Evolutionary conservation across 2,329 filamentous ascomycete species (phyloP).

Genomic region (Xenosphaeropsis pyriputrescens): DNA sequence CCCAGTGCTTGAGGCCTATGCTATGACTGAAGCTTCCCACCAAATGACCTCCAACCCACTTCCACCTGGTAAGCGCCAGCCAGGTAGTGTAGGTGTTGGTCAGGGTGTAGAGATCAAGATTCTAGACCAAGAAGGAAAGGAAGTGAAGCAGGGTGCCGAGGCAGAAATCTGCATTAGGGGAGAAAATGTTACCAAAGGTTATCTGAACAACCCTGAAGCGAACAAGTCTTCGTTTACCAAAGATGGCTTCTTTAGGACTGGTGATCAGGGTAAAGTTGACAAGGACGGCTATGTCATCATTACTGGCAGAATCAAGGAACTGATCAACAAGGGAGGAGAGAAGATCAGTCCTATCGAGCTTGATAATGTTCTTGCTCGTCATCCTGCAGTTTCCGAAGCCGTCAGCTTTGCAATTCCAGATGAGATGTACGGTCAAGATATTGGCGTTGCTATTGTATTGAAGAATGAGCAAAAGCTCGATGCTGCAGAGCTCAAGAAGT

Average conservation of each 20-base stretch:
- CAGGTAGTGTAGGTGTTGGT: slow-evolving; percentile 69
- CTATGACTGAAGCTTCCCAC: slow-evolving; percentile 83
- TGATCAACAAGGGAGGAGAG: slow-evolving; percentile 84
- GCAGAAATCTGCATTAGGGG: slow-evolving; percentile 75
- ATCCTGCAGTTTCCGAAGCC: slow-evolving; percentile 60
- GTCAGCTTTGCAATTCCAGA: slow-evolving; percentile 76
- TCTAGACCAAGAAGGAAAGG: slow-evolving; percentile 52
- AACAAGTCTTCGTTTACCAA: slow-evolving; percentile 62
- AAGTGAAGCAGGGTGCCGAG: slow-evolving; percentile 53
- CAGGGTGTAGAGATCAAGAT: slow-evolving; percentile 76
- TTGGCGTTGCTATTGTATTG: slow-evolving; percentile 62
- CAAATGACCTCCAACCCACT: slow-evolving; percentile 71
- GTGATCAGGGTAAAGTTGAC: slow-evolving; percentile 73
- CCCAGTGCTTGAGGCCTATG: slow-evolving; percentile 78
- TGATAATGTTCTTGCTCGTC: slow-evolving; percentile 66
- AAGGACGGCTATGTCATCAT: slow-evolving; percentile 72
- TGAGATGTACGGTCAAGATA: slow-evolving; percentile 71
- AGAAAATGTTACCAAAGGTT: slow-evolving; percentile 72
- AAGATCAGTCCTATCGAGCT: slow-evolving; percentile 83
- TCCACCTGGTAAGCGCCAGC: slow-evolving; percentile 58
- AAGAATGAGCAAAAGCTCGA: slow-evolving; percentile 44
- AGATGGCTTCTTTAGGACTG: slow-evolving; percentile 74
- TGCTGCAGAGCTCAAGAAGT: slow-evolving; percentile 48
- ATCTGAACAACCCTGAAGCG: slow-evolving; percentile 68
- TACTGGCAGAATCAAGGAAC: slow-evolving; percentile 84